Base-by-base conservation (phyloP, 164 flowering plant genomes). In the Magnolia kwangsiensis region DNA sequence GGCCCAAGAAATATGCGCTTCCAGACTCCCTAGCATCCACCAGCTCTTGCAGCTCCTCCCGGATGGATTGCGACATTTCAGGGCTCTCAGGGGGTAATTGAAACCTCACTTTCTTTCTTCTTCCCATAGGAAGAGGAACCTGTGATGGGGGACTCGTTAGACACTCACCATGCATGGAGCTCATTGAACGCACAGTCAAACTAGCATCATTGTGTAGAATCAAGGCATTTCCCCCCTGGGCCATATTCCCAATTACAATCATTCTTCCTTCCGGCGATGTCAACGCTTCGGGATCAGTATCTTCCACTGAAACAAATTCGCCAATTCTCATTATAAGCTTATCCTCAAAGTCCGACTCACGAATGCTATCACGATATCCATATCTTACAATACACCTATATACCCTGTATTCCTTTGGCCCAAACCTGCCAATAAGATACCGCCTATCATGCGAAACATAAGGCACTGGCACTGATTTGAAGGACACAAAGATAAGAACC, bases 21-120 rank as follows among this genome's bases (percentile, higher is more conserved):
- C 95, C 95, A 37, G 88, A 88, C 70, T 89, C 95, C 81, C 92
- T 82, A 1, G 95, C 95, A 75, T 86, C 86, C 19, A 86, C 78
- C 8, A 91, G 80, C 50, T 89, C 87, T 67, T 87, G 88, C 27
- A 91, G 86, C 74, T 91, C 95, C 72, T 85, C 82, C 77, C 90
- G 78, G 2, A 82, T 86, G 10, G 86, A 78, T 16, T 27, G 71
- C 6, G 21, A 70, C 89, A 85, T 86, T 71, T 76, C 76, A 0
- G 88, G 88, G 74, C 85, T 87, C 29, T 78, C 69, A 11, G 83
- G 77, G 73, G 91, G 87, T 81, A 89, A 19, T 74, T 71, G 59
- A 75, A 91, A 91, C 27, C 86, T 65, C 18, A 89, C 93, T 79
- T 82, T 88, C 76, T 86, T 91, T 72, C 78, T 84, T 71, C 49